Evolutionary conservation across 176 grass and related monocot species (phyloP), one percentile per base, ranked within the genome.

Genomic region (Musa troglodytarum): DNA sequence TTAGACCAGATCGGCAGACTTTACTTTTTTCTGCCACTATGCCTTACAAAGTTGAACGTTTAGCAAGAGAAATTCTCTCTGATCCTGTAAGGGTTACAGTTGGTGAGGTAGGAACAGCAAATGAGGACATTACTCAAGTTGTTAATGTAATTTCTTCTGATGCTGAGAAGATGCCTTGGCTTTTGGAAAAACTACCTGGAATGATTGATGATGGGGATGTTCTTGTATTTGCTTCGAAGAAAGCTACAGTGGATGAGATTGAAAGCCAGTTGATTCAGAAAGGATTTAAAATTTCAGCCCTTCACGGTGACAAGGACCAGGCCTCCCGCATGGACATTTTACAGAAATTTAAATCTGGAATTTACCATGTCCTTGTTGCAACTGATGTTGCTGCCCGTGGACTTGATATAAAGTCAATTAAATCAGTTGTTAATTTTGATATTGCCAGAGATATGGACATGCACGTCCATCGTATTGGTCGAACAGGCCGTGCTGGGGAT

Each of bases 1-100:
- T 98, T 78, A 89, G 94, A 78, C 90, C 94, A 76, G 94, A 98
- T 63, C 85, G 94, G 43, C 94, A 98, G 78, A 98, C 90, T n/a
- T 87, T 98, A 68, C 91, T 98, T 89, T 98, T 98, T 76, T 98
- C 95, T 83, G 95, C 95, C 76, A 98, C 95, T 8, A 98, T 98
- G 95, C 95, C 95, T 20, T 93, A 91, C 82, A 98, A 93, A 87
- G 90, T 98, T 22, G 95, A 98, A 77, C 86, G 90, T 53, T 84
- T 98, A 78, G 95, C 88, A 61, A 87, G 95, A 87, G 95, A 98
- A 86, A 93, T 91, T 78, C 82, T 98, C 63, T 84, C 84, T 73
- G 95, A 93, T 67, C 88, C 95, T 85, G 79, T 98, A 89, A 87
- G 95, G 79, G 95, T 93, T 71, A 89, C 90, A 72, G 95, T 98